Evolutionary conservation across 352 stramenopile species (phyloP).

Genomic region (Globisporangium polare): DNA sequence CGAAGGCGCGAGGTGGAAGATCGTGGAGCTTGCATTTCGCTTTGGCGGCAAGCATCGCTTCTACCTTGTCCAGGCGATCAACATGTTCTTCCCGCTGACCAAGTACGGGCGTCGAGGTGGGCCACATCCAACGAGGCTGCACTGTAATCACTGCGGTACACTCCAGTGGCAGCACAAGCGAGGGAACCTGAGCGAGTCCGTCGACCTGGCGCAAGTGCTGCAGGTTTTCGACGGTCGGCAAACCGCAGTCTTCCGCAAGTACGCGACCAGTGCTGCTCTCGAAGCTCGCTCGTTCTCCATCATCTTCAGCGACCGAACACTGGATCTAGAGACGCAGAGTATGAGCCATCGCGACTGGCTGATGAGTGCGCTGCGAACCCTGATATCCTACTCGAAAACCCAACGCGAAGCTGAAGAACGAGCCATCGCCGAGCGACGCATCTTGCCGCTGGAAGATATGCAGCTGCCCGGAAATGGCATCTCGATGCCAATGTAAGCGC

Average conservation of each 20-base stretch:
- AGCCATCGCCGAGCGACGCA: conserved; percentile 62
- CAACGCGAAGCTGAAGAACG: conserved; percentile 71
- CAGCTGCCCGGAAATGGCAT: neutral
- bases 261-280: conserved; percentile 33
- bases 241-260: conserved; percentile 81
- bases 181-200: conserved; percentile 55
- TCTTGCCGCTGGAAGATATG: conserved; percentile 36
- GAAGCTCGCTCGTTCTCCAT: conserved; percentile 68
- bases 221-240: conserved; percentile 64
- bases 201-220: conserved; percentile 70
- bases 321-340: conserved; percentile 79
- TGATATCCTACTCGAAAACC: conserved; percentile 66
- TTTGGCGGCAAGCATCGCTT: conserved; percentile 82
- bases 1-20: conserved; percentile 82
- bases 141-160: conserved; percentile 79
- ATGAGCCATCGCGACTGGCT: conserved; percentile 79
- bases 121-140: conserved; percentile 62
- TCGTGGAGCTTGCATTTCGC: conserved; percentile 80
- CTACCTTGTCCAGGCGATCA: conserved; percentile 84
- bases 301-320: conserved; percentile 67
- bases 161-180: conserved; percentile 88
- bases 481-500: neutral
- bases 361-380: conserved; percentile 66
- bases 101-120: conserved; percentile 79
- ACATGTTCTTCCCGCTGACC: conserved; percentile 79